A percentile compares a stretch with the other conserved stretches of the same genome.
phyloP scores from a whole-genome alignment of 805 yeast genomes.

The Yamadazyma scolyti region DNA sequence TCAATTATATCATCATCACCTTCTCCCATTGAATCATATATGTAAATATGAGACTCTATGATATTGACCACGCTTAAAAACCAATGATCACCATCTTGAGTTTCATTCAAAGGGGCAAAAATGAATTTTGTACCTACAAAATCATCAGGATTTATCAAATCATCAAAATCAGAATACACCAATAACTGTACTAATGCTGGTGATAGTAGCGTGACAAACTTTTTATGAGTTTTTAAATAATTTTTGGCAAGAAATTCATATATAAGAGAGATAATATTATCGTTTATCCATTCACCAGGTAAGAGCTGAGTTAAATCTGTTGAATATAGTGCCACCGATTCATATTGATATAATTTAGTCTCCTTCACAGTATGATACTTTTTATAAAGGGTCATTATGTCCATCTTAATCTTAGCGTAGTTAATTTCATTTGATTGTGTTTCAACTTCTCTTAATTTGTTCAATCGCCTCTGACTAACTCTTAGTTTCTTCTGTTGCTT shows the following conservation, averaged over 20 bases:
- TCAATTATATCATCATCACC: slow-evolving; percentile 20
- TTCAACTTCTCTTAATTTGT: slow-evolving; percentile 7
- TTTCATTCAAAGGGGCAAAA: slow-evolving; percentile 67
- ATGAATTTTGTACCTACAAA: slow-evolving; percentile 40
- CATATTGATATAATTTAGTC: slow-evolving; percentile 42
- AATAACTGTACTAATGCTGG: slow-evolving; percentile 68
- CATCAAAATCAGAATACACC: slow-evolving; percentile 42
- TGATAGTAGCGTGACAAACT: slow-evolving; percentile 28
- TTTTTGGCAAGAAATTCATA: slow-evolving; percentile 44
- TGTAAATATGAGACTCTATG: slow-evolving; percentile 43
- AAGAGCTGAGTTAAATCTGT: slow-evolving; percentile 56
- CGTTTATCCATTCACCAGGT: slow-evolving; percentile 73
- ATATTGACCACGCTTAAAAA: slow-evolving; percentile 54
- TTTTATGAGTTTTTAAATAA: slow-evolving; percentile 16
- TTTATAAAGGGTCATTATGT: slow-evolving; percentile 17
- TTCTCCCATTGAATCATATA: slow-evolving; percentile 58
- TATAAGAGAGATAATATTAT: slow-evolving; percentile 60
- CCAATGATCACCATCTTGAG: slow-evolving; percentile 71
- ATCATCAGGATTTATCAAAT: slow-evolving; percentile 17
- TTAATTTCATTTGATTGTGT: background rate
- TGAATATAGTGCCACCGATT: slow-evolving; percentile 54
- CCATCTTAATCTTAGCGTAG: slow-evolving; percentile 2
- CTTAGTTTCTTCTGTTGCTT: slow-evolving; percentile 9
- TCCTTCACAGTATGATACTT: slow-evolving; percentile 13
- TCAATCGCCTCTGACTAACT: slow-evolving; percentile 6